Evolutionary conservation across 352 stramenopile species (phyloP).

Genomic region (Peronospora belbahrii): DNA sequence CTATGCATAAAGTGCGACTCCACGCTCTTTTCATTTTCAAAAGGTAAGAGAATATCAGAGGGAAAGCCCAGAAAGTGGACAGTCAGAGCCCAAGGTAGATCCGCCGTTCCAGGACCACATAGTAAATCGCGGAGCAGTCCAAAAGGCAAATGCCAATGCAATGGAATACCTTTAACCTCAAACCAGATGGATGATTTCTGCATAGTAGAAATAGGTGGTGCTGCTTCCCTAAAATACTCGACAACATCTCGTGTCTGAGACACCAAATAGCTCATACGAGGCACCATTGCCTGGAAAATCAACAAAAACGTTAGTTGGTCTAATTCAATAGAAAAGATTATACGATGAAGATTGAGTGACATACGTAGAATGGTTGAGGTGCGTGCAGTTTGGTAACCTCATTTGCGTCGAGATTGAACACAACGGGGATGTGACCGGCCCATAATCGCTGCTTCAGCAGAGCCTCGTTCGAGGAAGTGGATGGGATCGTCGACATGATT

Average conservation of each 20-base stretch:
- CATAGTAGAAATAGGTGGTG: slow-evolving; percentile 49
- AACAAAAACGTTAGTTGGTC: too few species aligned
- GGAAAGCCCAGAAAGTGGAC: slow-evolving; percentile 81
- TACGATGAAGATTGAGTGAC: slow-evolving; percentile 14
- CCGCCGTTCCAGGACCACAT: slow-evolving; percentile 9
- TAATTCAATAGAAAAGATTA: too few species aligned
- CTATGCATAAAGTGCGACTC: slow-evolving; percentile 84
- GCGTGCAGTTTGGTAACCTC: slow-evolving; percentile 79
- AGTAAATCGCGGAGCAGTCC: slow-evolving; percentile 62
- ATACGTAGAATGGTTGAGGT: slow-evolving; percentile 72
- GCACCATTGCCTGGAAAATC: slow-evolving; percentile 59
- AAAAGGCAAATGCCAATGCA: slow-evolving; percentile 78
- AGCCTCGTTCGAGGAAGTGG: neutral
- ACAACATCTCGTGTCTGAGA: slow-evolving; percentile 64
- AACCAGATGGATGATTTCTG: slow-evolving; percentile 66
- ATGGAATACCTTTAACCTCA: slow-evolving; percentile 41
- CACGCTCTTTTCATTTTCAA: slow-evolving; percentile 66
- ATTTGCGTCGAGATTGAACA: slow-evolving; percentile 62
- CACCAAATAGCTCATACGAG: slow-evolving; percentile 74
- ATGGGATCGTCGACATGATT: too few species aligned
- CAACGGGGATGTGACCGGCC: slow-evolving; percentile 57
- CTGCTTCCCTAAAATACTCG: slow-evolving; percentile 72
- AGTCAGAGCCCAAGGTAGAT: slow-evolving; percentile 60
- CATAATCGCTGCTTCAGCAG: slow-evolving; percentile 37
- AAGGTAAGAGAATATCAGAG: slow-evolving; percentile 47